Percentiles rank a stretch among this genome's conserved stretches.
Conservation (phyloP, 495 filamentous ascomycete species). For the Acidiella bohemica region DNA sequence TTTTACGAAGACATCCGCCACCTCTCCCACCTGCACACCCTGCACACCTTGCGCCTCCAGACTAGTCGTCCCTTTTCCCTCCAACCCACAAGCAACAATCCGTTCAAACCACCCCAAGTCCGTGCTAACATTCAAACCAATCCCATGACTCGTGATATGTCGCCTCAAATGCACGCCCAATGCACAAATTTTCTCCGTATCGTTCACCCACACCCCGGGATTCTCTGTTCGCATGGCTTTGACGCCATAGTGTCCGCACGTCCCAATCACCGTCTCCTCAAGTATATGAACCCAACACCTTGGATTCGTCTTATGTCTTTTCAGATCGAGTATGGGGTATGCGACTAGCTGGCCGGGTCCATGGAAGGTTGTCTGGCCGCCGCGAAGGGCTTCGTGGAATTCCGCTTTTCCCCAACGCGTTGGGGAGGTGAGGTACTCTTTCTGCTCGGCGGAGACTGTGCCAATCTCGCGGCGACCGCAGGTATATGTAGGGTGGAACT, state of each 20-base stretch:
- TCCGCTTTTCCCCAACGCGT: constrained; percentile 36
- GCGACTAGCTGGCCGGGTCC: constrained; percentile 85
- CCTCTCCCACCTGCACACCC: constrained; percentile 22
- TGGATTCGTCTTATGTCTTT: constrained; percentile 38
- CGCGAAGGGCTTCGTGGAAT: constrained; percentile 58
- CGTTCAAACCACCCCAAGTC: constrained; percentile 57
- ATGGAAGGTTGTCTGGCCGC: constrained; percentile 90
- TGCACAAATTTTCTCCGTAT: constrained; percentile 59
- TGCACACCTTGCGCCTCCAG: constrained; percentile 30
- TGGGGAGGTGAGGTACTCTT: constrained; percentile 28
- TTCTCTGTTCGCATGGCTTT: constrained; percentile 51
- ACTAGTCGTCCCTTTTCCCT: constrained; percentile 62
- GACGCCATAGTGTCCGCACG: constrained; percentile 45
- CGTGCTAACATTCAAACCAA: constrained; percentile 69
- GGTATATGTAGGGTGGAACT: constrained; percentile 76
- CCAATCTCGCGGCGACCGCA: constrained; percentile 70
- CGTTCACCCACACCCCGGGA: constrained; percentile 70
- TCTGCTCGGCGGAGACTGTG: constrained; percentile 36
- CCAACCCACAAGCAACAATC: constrained; percentile 78
- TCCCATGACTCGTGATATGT: constrained; percentile 73
- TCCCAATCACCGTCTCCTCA: constrained; percentile 58
- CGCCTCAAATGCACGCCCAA: constrained; percentile 78
- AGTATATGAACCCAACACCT: constrained; percentile 61
- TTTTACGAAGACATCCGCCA: constrained; percentile 24
- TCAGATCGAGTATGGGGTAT: constrained; percentile 74